Evolutionary conservation across 2,329 filamentous ascomycete genomes (phyloP), one percentile per base, ranked within the genome.

Genomic region (Cryphonectria parasitica): DNA sequence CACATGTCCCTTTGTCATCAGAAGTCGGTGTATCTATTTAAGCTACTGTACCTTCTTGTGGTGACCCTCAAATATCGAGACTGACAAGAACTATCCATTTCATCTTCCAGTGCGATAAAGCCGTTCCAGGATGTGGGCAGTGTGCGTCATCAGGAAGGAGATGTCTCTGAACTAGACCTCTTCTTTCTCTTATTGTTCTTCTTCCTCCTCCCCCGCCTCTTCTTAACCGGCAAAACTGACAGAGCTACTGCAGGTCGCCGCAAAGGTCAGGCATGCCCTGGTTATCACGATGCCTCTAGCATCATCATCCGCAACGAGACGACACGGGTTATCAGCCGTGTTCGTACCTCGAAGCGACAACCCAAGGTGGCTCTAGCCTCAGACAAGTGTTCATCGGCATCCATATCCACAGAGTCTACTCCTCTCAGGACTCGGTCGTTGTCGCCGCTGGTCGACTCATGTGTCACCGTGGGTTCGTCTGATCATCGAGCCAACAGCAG

Each of bases 271-370:
- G 43, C 17, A 28, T 71, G 70, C 15, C 66, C 70, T 17, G 70
- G 70, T 1, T 71, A 71, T 52, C 61, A 62, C 25, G 70, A 71
- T 52, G 45, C 49, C 11, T 54, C 63, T 25, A 67, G 52, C 41
- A 52, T 71, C 45, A 36, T 56, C 52, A 52, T 71, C 41, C 61
- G 70, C n/a, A 56, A 71, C 31, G 66, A 71, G 70, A 71, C 70
- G 6, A 60, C n/a, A 6, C 66, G 62, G n/a, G 63, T 71, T 61
- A 69, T 71, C 45, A 43, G 66, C 11, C 67, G 67, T 15, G 63
- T 52, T 19, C 36, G 67, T 11, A 41, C 61, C 31, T 39, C 31
- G 0, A 69, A 54, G n/a, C 28, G 67, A 49, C 15, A 31, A 6
- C 54, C 45, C 5, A 41, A 25, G 34, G 13, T 17, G 34, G n/a